Base-by-base conservation (phyloP, 1,284 basidiomycete genomes). In the Takashimella tepidaria region DNA sequence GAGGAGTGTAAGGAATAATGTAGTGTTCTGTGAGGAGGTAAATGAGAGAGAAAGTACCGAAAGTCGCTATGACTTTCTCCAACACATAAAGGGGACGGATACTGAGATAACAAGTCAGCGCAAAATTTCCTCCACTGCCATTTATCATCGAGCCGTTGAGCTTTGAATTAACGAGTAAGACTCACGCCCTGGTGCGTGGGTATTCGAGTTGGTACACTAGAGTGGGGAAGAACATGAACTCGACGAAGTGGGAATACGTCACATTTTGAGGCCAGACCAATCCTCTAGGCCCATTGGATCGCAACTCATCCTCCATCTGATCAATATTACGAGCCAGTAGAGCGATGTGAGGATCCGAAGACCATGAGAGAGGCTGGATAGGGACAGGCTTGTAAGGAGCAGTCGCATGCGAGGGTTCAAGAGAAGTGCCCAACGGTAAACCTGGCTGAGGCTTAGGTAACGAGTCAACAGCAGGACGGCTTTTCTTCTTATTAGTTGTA, bases 131-230 rank as follows among this genome's bases (percentile, higher is more conserved):
- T 16, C 31, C 31, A 8, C 10, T 37, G 31, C 16, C 31, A 37
- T 16, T 37, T 16, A 8, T 37, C 8, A 16, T 16, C 31, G n/a
- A n/a, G n/a, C n/a, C n/a, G n/a, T n/a, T n/a, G n/a, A n/a, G n/a
- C n/a, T n/a, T 6, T 13, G 20, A n/a, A n/a, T n/a, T n/a, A n/a
- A n/a, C n/a, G n/a, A n/a, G n/a, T 21, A 20, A 1, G 19, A 63
- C 82, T 51, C 65, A 89, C 87, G 79, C 78, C 23, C 88, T 83
- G 1, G 92, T 96, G 42, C 93, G 79, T 4, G 95, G 95, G 72
- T 96, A 98, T 72, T 96, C 92, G 48, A 98, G 80, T 70, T 98
- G 90, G 70, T 99, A 99, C 4, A 97, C 92, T 46, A 99, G 80
- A 0, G 92, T 91, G 10, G 96, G 95, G 45, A 92, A 86, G 48